Evolutionary conservation across 129 eudicot genomes (phyloP).

Genomic region (Artemisia annua): DNA sequence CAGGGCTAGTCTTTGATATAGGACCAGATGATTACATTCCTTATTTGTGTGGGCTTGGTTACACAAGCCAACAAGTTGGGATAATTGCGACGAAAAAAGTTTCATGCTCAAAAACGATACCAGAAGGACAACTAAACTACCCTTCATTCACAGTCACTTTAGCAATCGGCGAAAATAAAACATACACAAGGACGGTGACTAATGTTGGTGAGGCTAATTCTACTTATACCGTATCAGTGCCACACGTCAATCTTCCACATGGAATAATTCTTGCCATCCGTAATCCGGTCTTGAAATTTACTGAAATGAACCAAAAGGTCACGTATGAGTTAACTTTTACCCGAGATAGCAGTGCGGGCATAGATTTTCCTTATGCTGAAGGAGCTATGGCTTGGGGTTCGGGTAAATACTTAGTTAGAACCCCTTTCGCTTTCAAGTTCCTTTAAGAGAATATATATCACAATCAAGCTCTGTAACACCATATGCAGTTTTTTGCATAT

Average conservation of each 20-base stretch:
- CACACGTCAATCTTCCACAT: constrained; percentile 8
- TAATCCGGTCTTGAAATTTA: constrained; percentile 19
- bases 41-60: constrained; percentile 46
- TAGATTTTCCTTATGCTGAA: constrained; percentile 19
- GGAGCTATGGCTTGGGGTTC: constrained; percentile 40
- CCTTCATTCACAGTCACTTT: constrained; percentile 40
- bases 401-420: constrained; percentile 35
- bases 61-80: constrained; percentile 37
- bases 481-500: constrained; percentile 5
- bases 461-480: not conserved
- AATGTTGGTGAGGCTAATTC: constrained; percentile 52
- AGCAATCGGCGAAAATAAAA: constrained; percentile 23
- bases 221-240: constrained; percentile 17
- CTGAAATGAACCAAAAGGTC: constrained; percentile 35
- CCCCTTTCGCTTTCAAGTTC: constrained; percentile 37
- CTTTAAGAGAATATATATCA: constrained; percentile 2
- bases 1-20: constrained; percentile 44
- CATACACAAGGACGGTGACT: constrained; percentile 47
- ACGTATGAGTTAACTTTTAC: constrained; percentile 33
- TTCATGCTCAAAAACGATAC: constrained; percentile 30
- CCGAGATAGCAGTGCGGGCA: not conserved
- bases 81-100: constrained; percentile 25
- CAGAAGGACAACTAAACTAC: constrained; percentile 50
- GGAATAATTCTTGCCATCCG: constrained; percentile 27
- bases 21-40: constrained; percentile 44